These are phyloP conservation scores for Vitis hybrid DNA, from an alignment of 177 flowering plant genomes.

Conservation along the genomic window DNA sequence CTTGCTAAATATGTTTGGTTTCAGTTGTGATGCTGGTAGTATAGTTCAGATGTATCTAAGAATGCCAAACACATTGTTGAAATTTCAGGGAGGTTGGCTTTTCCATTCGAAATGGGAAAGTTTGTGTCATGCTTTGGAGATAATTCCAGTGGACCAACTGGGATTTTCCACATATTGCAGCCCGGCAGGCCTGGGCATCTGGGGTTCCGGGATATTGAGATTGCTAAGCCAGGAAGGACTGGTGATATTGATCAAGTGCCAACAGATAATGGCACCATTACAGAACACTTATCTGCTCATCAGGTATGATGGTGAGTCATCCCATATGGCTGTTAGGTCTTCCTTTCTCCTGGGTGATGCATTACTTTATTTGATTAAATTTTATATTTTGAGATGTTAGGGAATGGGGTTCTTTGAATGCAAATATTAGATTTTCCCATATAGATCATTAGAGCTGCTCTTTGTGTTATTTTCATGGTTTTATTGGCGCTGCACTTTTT, in stretches of 20 bases:
- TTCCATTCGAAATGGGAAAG: conserved; percentile 14
- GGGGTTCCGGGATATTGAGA: conserved; percentile 1
- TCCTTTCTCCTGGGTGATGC: neutral
- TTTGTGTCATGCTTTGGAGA: conserved; percentile 3
- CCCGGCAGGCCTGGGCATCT: neutral
- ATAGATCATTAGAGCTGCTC: no score
- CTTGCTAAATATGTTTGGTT: no score
- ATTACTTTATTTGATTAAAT: no score
- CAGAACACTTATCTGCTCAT: conserved; percentile 23
- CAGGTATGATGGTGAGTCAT: conserved; percentile 84
- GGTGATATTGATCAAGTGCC: conserved; percentile 1
- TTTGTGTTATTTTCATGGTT: no score
- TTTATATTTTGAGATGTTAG: no score
- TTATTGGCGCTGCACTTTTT: no score
- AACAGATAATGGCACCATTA: conserved; percentile 2
- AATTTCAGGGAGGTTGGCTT: conserved; percentile 22
- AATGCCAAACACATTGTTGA: conserved; percentile 1
- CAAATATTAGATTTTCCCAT: no score
- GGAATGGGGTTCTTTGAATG: no score
- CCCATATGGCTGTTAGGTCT: neutral
- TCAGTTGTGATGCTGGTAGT: no score
- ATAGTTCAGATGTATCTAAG: no score
- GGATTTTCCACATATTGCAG: conserved; percentile 1
- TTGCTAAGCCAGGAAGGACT: conserved; percentile 4
- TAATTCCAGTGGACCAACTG: conserved; percentile 7